Base-by-base conservation (phyloP, 805 yeast species). In the Myxozyma mucilagina region DNA sequence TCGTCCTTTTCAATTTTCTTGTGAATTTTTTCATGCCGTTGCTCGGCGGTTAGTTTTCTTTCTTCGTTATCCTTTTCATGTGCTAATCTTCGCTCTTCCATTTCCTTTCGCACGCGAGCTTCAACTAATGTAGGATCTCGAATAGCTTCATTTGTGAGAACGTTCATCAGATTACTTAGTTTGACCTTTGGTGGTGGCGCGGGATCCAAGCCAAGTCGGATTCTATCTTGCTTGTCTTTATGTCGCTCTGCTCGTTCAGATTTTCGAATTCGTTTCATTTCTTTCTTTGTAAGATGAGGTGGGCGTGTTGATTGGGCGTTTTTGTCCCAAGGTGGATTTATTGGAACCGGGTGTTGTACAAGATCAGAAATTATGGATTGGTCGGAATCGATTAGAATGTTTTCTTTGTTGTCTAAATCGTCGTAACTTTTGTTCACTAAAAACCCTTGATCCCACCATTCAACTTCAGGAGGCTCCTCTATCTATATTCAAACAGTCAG, bases 141-240 rank as follows among this genome's bases (percentile, higher is more conserved):
- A 51, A 92, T 87, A 6, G 94, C 90, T 60, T 89, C 96, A 67
- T 89, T 84, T 1, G 97, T 89, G 52, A 88, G 76, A 0, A 90
- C 96, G 68, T 82, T 87, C 91, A 90, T 89, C 73, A 94, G 79
- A 71, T 93, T 94, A 47, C 87, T 83, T 47, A 90, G 77, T 69
- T 87, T 89, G 31, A 94, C 87, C 73, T 93, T 94, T 2, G 97
- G 96, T 5, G 87, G 87, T 0, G 97, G 97, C 4, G 96, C 87
- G 0, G 96, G 87, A 50, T 87, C 89, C 18, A 92, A 74, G 0
- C 99, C 99, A 4, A 89, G 76, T 59, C 85, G 82, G 29, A 92
- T 86, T 49, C 87, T 78, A 67, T 90, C 93, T 70, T 90, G 96
- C 59, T 82, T 79, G 49, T 87, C 94, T 68, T 86, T 85, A 63